Base-by-base conservation (phyloP, 129 eudicot species). In the Tagetes erecta region DNA sequence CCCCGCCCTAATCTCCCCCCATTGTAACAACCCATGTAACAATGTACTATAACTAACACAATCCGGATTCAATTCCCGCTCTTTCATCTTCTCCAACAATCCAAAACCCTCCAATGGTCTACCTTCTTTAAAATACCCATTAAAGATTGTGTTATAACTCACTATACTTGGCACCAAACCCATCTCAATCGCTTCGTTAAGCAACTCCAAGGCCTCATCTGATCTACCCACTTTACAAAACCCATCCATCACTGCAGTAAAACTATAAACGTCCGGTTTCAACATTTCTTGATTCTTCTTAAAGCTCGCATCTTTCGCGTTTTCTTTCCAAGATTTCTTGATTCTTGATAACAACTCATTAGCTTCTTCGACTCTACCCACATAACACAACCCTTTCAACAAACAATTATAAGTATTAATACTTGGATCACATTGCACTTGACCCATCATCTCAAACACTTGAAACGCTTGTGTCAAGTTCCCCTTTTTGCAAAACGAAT, bases 171-270 rank as follows among this genome's bases (percentile, higher is more conserved):
- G 97, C 0, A 64, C 81, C 38, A 92, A 75, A 8, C 89, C 91
- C 84, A 83, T 76, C 39, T 68, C 76, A 79, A 83, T 47, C 40
- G 89, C 97, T 78, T 89, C 96, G 55, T 80, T 62, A 3, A 89
- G 85, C 82, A 92, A 85, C 55, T 92, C 97, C 14, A 87, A 35
- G 12, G 96, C 97, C 80, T 92, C 97, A 62, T 89, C 68, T 6
- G 96, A 87, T 41, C 97, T 83, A 9, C 97, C 96, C 81, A 92
- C 97, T 70, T 89, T 92, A 52, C 97, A 92, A 44, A 92, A 85
- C 7, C 96, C 97, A 85, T 92, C 87, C 97, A 92, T 92, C 8
- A 92, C 77, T 1, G 89, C 89, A 37, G 97, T 89, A 67, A 83
- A 89, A 0, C 85, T 83, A 71, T 89, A 92, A 6, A 92, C 81